Evolutionary conservation across 2,329 filamentous ascomycete genomes (phyloP).

Genomic region (Cercospora sp.): DNA sequence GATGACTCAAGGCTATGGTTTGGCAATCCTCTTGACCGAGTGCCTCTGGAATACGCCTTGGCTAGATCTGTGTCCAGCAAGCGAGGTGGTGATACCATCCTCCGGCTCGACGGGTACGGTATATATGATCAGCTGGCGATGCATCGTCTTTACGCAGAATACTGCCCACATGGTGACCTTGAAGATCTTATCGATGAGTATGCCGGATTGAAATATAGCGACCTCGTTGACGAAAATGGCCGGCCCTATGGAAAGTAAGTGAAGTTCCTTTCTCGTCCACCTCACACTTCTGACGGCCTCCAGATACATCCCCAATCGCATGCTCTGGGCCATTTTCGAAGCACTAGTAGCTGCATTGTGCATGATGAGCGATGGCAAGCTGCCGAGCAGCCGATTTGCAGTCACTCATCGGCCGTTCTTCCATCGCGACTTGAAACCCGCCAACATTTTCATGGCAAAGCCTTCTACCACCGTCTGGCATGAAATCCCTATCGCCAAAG

Average conservation of each 20-base stretch:
- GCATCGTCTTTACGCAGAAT: not conserved
- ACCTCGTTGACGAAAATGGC: not conserved
- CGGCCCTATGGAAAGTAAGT: not conserved
- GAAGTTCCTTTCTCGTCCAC: not conserved
- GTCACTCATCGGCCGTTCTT: not conserved
- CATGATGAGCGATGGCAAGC: not conserved
- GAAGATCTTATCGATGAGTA: not conserved
- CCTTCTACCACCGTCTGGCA: not conserved
- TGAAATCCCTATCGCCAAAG: not conserved
- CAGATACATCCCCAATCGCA: not conserved
- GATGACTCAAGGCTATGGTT: not conserved
- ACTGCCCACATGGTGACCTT: not conserved
- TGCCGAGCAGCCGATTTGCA: not conserved
- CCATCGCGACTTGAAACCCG: not conserved
- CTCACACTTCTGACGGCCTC: not conserved
- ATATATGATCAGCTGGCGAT: not conserved
- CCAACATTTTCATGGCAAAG: not conserved
- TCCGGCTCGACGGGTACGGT: not conserved
- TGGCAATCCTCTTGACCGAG: not conserved
- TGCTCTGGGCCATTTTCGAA: slow-evolving; percentile 4
- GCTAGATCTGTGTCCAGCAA: not conserved
- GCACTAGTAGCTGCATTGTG: not conserved
- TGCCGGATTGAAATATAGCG: not conserved
- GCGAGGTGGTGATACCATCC: not conserved
- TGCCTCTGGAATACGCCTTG: not conserved